These are phyloP conservation scores for Rhodotorula sphaerocarpa DNA, from an alignment of 768 basidiomycete species.

Conservation along the genomic window DNA sequence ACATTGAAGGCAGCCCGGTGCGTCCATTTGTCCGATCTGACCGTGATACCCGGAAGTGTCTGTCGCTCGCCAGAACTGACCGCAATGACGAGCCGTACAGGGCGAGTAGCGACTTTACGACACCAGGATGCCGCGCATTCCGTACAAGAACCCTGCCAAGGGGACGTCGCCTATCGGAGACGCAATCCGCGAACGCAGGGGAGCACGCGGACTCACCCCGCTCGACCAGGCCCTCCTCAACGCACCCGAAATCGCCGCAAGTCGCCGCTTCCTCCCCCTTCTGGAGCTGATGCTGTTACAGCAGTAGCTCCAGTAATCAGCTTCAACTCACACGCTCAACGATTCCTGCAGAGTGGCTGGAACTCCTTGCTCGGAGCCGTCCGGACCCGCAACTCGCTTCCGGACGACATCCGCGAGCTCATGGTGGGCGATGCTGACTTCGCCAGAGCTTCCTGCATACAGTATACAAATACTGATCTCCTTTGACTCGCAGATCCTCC, in stretches of 20 bases:
- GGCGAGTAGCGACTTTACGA: too few species aligned
- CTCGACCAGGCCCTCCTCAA: conserved; percentile 42
- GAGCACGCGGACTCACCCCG: conserved; percentile 40
- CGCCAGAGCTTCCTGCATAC: too few species aligned
- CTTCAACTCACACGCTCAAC: too few species aligned
- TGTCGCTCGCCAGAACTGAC: too few species aligned
- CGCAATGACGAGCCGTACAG: too few species aligned
- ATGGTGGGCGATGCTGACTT: conserved; percentile 35
- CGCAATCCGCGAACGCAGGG: conserved; percentile 40
- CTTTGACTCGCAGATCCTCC: conserved; percentile 37
- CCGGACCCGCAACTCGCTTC: conserved; percentile 39
- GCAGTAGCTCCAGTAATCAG: too few species aligned
- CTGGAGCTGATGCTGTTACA: too few species aligned
- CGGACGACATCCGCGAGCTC: conserved; percentile 42
- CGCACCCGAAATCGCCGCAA: conserved; percentile 40
- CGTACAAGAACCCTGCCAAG: conserved; percentile 36
- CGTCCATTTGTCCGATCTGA: too few species aligned
- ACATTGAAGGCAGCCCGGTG: too few species aligned
- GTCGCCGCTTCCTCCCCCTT: too few species aligned
- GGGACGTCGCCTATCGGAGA: conserved; percentile 39
- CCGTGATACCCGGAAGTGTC: too few species aligned
- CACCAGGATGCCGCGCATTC: conserved; percentile 41
- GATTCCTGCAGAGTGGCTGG: conserved; percentile 38
- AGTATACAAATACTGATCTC: background rate
- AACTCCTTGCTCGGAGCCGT: conserved; percentile 42